Evolutionary conservation across 2,329 filamentous ascomycete species (phyloP).

Genomic region (Xylariales sp.): DNA sequence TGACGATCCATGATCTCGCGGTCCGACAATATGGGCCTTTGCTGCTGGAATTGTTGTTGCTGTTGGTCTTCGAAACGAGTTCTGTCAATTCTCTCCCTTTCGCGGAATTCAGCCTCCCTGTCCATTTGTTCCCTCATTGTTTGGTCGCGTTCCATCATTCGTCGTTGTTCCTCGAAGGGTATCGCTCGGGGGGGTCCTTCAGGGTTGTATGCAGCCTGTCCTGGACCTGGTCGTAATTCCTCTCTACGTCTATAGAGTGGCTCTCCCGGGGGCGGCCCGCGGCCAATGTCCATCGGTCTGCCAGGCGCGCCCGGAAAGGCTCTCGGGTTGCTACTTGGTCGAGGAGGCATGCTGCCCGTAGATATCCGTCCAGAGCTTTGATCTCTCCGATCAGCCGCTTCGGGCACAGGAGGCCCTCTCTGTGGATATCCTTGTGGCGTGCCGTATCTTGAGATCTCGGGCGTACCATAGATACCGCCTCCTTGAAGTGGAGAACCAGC

Average conservation of each 20-base stretch:
- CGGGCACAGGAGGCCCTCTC: slow-evolving; percentile 41
- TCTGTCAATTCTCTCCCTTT: slow-evolving; percentile 39
- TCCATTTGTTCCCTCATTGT: slow-evolving; percentile 33
- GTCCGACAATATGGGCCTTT: slow-evolving; percentile 20
- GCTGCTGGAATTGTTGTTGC: slow-evolving; percentile 26
- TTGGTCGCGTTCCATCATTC: slow-evolving; percentile 42
- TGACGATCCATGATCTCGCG: slow-evolving; percentile 38
- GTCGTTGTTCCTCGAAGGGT: slow-evolving; percentile 52
- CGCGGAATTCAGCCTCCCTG: slow-evolving; percentile 37
- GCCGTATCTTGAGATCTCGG: slow-evolving; percentile 53
- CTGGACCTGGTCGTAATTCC: slow-evolving; percentile 37
- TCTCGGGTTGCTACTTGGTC: slow-evolving; percentile 49
- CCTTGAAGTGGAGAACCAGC: slow-evolving; percentile 42
- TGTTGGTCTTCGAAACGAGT: slow-evolving; percentile 33
- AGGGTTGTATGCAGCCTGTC: slow-evolving; percentile 45
- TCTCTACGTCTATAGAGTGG: slow-evolving; percentile 47
- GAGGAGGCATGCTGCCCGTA: slow-evolving; percentile 35
- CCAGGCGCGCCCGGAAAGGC: slow-evolving; percentile 40
- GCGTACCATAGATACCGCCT: slow-evolving; percentile 47
- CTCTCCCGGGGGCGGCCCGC: slow-evolving; percentile 27
- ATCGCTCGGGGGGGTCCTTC: slow-evolving; percentile 40
- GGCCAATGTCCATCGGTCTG: slow-evolving; percentile 42
- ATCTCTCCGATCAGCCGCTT: slow-evolving; percentile 43
- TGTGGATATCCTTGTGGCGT: slow-evolving; percentile 54
- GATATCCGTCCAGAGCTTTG: slow-evolving; percentile 25